phyloP scores from a whole-genome alignment of 2,329 filamentous ascomycete genomes.

The Phialocephala subalpina region DNA sequence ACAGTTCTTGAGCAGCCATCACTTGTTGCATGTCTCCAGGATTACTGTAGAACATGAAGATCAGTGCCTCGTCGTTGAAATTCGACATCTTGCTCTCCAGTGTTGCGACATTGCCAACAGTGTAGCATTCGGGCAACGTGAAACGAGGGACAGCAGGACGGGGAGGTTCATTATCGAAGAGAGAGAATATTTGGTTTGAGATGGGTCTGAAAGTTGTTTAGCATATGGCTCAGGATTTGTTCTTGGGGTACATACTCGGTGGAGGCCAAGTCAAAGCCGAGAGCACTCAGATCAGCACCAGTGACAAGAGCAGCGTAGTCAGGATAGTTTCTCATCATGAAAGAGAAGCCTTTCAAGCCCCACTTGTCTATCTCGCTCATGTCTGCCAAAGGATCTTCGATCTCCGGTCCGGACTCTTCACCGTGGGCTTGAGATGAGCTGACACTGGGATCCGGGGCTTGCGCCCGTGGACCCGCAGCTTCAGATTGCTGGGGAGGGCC shows the following conservation, averaged over 20 bases:
- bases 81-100: constrained; percentile 71
- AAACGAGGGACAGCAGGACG: constrained; percentile 65
- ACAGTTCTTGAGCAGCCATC: constrained; percentile 70
- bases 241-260: constrained; percentile 54
- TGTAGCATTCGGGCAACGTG: constrained; percentile 70
- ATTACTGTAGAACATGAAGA: constrained; percentile 76
- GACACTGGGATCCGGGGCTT: constrained; percentile 33
- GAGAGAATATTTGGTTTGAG: constrained; percentile 66
- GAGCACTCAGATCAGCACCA: constrained; percentile 63
- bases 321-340: constrained; percentile 68
- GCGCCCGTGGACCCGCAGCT: constrained; percentile 26
- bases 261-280: constrained; percentile 66
- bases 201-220: constrained; percentile 47
- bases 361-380: constrained; percentile 71
- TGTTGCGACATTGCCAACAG: constrained; percentile 70
- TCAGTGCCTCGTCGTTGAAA: constrained; percentile 74
- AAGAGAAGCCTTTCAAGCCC: constrained; percentile 67
- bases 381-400: constrained; percentile 65
- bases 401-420: constrained; percentile 45
- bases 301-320: constrained; percentile 68
- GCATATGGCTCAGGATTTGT: neutral
- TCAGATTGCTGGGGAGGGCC: constrained; percentile 33
- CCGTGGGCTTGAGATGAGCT: constrained; percentile 35
- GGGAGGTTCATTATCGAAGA: constrained; percentile 67
- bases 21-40: constrained; percentile 69